Evolutionary conservation across 2,329 filamentous ascomycete genomes (phyloP).

Genomic region (Beauveria sp.): DNA sequence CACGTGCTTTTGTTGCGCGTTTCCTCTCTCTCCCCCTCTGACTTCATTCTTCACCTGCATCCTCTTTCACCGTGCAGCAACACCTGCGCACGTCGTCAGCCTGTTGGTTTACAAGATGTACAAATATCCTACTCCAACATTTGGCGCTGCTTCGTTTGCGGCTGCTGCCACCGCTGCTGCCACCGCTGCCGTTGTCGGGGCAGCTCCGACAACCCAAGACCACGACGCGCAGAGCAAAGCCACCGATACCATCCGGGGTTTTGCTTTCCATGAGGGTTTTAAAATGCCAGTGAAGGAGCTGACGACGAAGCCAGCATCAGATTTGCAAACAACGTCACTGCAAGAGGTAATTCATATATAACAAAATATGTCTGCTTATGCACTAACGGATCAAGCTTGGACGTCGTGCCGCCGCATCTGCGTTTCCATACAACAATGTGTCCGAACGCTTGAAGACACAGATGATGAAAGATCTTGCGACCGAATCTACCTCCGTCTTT

Average conservation of each 20-base stretch:
- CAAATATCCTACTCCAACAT: background rate
- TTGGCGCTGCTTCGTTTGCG: background rate
- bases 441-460: background rate
- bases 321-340: background rate
- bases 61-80: no score
- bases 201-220: background rate
- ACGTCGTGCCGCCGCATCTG: background rate
- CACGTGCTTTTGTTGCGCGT: no score
- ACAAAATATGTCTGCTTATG: background rate
- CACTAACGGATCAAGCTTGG: background rate
- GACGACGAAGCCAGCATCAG: background rate
- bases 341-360: background rate
- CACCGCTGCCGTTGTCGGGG: background rate
- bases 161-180: background rate
- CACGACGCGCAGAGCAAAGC: background rate
- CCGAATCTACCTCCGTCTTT: slow-evolving; percentile 13
- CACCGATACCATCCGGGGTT: background rate
- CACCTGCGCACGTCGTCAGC: no score
- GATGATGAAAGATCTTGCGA: background rate
- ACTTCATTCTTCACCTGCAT: no score
- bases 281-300: background rate
- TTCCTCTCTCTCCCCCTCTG: no score
- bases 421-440: background rate
- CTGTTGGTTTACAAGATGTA: background rate
- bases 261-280: background rate